Evolutionary conservation across 768 basidiomycete species (phyloP).

Genomic region (Termitomyces sp.): DNA sequence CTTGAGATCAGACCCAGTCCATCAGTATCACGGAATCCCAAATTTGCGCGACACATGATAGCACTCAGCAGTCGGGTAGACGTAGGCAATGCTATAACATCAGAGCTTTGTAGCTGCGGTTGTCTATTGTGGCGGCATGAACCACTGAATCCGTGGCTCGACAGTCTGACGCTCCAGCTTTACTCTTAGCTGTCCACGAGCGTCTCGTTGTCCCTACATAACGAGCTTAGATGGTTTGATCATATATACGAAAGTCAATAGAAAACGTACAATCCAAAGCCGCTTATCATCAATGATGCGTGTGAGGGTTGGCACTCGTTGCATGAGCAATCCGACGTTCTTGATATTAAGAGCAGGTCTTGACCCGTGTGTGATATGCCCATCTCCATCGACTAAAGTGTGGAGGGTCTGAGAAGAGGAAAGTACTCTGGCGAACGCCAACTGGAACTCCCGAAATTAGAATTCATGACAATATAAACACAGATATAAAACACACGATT

Average conservation of each 20-base stretch:
- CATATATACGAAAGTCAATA: neutral
- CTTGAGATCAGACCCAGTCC: too few species aligned
- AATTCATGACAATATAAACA: neutral
- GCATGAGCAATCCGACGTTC: conserved; percentile 37
- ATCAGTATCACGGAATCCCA: too few species aligned
- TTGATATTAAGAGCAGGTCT: conserved; percentile 31
- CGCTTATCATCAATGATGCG: conserved; percentile 46
- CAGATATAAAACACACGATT: conserved; percentile 26
- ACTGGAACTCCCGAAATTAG: conserved; percentile 13
- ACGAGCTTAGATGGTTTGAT: too few species aligned
- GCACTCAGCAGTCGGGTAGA: neutral
- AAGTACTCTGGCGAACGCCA: conserved; percentile 31
- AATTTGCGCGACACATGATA: too few species aligned
- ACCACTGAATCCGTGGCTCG: conserved; percentile 30
- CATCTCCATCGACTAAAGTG: conserved; percentile 40
- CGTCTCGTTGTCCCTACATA: conserved; percentile 21
- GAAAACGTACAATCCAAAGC: conserved; percentile 49
- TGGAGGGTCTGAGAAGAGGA: conserved; percentile 31
- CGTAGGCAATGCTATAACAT: neutral
- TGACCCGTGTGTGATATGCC: conserved; percentile 36
- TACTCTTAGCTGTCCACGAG: conserved; percentile 14
- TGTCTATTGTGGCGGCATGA: conserved; percentile 23
- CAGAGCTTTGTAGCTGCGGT: too few species aligned
- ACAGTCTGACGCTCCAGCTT: conserved; percentile 27
- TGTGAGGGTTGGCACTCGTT: conserved; percentile 30